Evolutionary conservation across 805 yeast species (phyloP).

Genomic region (Hanseniaspora mollemarum): DNA sequence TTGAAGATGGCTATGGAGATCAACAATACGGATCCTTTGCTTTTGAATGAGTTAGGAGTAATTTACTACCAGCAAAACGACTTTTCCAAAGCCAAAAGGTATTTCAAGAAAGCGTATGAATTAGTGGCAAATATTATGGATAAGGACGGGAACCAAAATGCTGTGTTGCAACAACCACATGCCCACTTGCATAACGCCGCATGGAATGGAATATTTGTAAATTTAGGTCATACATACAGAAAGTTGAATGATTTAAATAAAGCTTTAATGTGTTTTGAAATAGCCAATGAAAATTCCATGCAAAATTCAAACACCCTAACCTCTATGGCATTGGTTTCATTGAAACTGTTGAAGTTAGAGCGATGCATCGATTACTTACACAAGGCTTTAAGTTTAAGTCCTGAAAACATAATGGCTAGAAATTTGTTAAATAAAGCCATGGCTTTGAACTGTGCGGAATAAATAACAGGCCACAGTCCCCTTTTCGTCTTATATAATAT

Average conservation of each 20-base stretch:
- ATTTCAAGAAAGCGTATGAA: conserved; percentile 55
- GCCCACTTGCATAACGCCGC: conserved; percentile 64
- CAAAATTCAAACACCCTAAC: conserved; percentile 66
- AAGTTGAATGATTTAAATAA: conserved; percentile 48
- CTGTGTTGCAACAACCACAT: background rate
- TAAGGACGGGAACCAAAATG: background rate
- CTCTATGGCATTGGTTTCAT: conserved; percentile 72
- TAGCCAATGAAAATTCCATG: conserved; percentile 57
- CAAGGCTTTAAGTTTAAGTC: conserved; percentile 64
- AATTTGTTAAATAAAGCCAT: conserved; percentile 73
- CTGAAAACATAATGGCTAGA: conserved; percentile 72
- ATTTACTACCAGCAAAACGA: conserved; percentile 69
- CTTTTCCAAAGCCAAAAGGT: conserved; percentile 54
- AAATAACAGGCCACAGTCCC: no score
- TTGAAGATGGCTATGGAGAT: conserved; percentile 60
- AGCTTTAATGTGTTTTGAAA: conserved; percentile 64
- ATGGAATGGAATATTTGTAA: conserved; percentile 74
- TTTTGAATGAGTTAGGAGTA: conserved; percentile 88
- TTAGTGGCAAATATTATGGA: conserved; percentile 46
- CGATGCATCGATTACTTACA: conserved; percentile 71
- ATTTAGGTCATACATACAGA: conserved; percentile 81
- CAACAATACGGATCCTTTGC: conserved; percentile 75
- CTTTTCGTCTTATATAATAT: no score
- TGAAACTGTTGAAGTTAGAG: conserved; percentile 51
- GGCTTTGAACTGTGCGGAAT: conserved; percentile 37